phyloP scores from a whole-genome alignment of 345 rosid species.

The Triadica sebifera region DNA sequence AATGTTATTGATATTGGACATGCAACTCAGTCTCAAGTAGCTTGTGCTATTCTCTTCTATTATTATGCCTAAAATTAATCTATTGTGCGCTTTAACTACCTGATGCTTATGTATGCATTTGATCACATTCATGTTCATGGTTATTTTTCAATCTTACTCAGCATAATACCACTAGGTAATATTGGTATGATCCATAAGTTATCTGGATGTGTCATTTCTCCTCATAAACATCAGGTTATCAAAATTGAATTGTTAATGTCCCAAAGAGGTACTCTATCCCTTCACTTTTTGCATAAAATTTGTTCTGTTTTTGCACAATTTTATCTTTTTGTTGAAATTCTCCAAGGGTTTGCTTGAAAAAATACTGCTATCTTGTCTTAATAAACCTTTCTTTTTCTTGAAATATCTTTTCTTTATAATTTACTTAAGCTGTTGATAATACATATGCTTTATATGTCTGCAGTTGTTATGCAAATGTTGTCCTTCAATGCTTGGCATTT shows the following conservation, averaged over 20 bases:
- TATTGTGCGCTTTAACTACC: neutral
- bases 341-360: neutral
- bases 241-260: neutral
- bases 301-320: neutral
- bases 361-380: neutral
- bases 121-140: too few relatives aligned
- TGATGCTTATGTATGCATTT: neutral
- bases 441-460: constrained; percentile 28
- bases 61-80: neutral
- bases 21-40: neutral
- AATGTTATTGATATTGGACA: neutral
- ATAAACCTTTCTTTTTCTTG: neutral
- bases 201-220: neutral
- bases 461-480: constrained; percentile 98
- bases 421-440: constrained; percentile 9
- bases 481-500: constrained; percentile 86
- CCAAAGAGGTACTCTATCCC: neutral
- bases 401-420: neutral
- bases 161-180: neutral
- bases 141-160: neutral
- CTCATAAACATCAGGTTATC: neutral
- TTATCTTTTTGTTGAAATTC: neutral
- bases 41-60: neutral
- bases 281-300: neutral
- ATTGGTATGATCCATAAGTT: neutral